These are phyloP conservation scores for Sporisorium exsertum DNA, from an alignment of 1,284 basidiomycete species.

Conservation along the genomic window DNA sequence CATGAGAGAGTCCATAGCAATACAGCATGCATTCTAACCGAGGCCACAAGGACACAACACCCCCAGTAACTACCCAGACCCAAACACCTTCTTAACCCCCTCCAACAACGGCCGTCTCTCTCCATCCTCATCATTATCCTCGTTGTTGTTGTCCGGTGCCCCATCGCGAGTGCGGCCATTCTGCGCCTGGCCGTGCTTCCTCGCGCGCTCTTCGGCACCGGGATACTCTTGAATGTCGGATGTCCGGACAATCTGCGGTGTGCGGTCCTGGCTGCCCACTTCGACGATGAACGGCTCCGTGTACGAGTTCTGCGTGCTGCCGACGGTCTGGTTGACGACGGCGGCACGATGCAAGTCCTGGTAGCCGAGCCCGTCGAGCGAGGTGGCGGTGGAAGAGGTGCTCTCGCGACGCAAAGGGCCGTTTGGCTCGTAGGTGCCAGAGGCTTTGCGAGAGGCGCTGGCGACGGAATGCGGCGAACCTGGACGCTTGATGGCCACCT, in stretches of 20 bases:
- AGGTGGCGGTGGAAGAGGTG: constrained; percentile 30
- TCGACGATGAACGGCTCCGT: constrained; percentile 61
- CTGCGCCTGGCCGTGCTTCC: constrained; percentile 16
- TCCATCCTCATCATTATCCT: constrained; percentile 11
- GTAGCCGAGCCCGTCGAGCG: constrained; percentile 26
- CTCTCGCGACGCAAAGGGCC: constrained; percentile 34
- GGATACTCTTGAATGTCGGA: constrained; percentile 51
- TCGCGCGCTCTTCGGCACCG: constrained; percentile 30
- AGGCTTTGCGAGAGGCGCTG: constrained; percentile 19
- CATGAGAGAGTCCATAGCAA: background rate
- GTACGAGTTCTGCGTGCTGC: constrained; percentile 30
- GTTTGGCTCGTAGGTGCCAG: constrained; percentile 27
- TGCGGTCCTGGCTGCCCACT: constrained; percentile 49
- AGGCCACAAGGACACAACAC: background rate
- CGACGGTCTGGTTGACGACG: constrained; percentile 19
- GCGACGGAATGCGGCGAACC: constrained; percentile 39
- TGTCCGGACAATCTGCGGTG: constrained; percentile 40
- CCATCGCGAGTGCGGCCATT: constrained; percentile 6
- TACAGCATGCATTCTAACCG: background rate
- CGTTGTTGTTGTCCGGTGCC: constrained; percentile 1
- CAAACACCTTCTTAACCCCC: constrained; percentile 35
- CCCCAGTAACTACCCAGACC: constrained; percentile 9
- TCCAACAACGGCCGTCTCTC: constrained; percentile 36
- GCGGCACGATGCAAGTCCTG: constrained; percentile 33
- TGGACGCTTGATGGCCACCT: constrained; percentile 60